Evolutionary conservation across 768 basidiomycete species (phyloP).

Genomic region (Kwoniella bestiolae): DNA sequence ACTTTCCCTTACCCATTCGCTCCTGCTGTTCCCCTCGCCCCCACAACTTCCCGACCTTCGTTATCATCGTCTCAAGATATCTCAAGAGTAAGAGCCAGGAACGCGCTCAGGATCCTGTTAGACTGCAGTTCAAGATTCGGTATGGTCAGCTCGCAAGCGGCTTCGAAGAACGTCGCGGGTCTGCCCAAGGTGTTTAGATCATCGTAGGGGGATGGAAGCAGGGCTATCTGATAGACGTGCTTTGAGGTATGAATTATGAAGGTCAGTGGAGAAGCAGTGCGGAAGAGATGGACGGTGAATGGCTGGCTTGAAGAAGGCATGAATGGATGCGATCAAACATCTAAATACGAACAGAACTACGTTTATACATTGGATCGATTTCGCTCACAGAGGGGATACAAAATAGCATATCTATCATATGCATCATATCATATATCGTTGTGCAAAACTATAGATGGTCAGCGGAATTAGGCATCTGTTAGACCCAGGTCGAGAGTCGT

Average conservation of each 20-base stretch:
- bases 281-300: not conserved
- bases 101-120: constrained; percentile 73
- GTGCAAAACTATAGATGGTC: no score
- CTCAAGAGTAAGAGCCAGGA: constrained; percentile 85
- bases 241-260: no score
- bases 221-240: no score
- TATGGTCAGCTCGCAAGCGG: constrained; percentile 40
- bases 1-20: constrained; percentile 72
- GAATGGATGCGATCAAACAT: not conserved
- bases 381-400: not conserved
- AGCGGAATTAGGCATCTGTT: no score
- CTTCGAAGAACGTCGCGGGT: constrained; percentile 30
- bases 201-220: no score
- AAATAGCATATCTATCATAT: not conserved
- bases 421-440: not conserved
- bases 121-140: constrained; percentile 55
- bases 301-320: not conserved
- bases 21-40: constrained; percentile 27
- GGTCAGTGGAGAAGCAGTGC: not conserved
- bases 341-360: no score
- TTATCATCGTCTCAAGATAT: constrained; percentile 80
- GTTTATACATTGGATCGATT: not conserved
- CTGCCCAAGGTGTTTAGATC: constrained; percentile 41
- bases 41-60: constrained; percentile 67
- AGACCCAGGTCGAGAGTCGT: no score